Percentiles rank a stretch among this genome's conserved stretches.
Evolutionary conservation across 2,329 filamentous ascomycete genomes (phyloP).

Genomic region (Chaetomiaceae sp.): DNA sequence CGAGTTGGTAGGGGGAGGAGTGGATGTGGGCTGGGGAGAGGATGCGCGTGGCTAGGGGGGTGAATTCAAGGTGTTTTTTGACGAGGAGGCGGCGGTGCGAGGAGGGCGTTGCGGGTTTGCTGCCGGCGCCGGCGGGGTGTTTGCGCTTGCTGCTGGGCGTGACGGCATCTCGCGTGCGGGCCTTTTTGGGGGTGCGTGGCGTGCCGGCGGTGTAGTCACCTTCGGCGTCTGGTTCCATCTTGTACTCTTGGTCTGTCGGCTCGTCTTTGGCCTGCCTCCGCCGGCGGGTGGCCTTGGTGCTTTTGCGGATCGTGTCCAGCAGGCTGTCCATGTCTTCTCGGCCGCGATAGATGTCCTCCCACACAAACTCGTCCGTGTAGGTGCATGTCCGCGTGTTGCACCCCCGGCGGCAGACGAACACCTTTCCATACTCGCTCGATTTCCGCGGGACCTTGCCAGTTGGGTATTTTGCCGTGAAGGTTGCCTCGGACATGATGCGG

Average conservation of each 20-base stretch:
- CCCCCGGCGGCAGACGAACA: slow-evolving; percentile 83
- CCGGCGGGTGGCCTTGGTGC: slow-evolving; percentile 68
- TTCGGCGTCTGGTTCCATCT: slow-evolving; percentile 27
- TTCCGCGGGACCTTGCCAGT: slow-evolving; percentile 68
- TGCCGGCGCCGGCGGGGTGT: too few species aligned
- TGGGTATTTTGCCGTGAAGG: slow-evolving; percentile 66
- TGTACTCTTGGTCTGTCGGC: slow-evolving; percentile 31
- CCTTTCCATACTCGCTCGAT: slow-evolving; percentile 72
- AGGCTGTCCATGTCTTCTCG: slow-evolving; percentile 61
- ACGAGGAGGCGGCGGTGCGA: slow-evolving; percentile 54
- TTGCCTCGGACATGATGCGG: slow-evolving; percentile 65
- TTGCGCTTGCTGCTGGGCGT: slow-evolving; percentile 50
- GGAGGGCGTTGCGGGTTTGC: slow-evolving; percentile 38
- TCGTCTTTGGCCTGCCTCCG: slow-evolving; percentile 27
- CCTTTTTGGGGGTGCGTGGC: slow-evolving; percentile 33
- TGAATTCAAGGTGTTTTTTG: slow-evolving; percentile 91
- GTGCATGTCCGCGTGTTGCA: slow-evolving; percentile 84
- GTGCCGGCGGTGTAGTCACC: slow-evolving; percentile 35
- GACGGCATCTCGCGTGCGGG: slow-evolving; percentile 29
- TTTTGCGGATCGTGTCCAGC: slow-evolving; percentile 58
- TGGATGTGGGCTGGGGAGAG: slow-evolving; percentile 71
- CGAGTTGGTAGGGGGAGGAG: slow-evolving; percentile 85
- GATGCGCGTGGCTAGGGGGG: slow-evolving; percentile 82
- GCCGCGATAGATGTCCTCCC: slow-evolving; percentile 79
- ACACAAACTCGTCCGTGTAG: slow-evolving; percentile 87